phyloP scores from a whole-genome alignment of 768 basidiomycete species.

The Thelephora ganbajun region DNA sequence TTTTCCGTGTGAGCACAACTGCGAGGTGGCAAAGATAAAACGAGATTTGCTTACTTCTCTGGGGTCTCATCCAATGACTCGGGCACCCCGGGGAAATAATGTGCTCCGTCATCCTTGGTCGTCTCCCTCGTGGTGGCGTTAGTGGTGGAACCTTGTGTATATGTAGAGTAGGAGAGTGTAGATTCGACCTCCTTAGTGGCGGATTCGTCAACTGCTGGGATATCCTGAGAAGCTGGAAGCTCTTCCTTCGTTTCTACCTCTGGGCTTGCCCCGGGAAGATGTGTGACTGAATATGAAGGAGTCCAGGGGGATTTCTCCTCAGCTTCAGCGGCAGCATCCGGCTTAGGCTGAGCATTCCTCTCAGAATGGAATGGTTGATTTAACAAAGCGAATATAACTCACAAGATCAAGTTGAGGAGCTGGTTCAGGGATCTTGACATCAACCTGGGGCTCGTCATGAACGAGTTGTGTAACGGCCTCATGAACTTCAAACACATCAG shows the following conservation, averaged over 20 bases:
- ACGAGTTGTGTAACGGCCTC: slow-evolving; percentile 5
- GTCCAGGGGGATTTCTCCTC: slow-evolving; percentile 21
- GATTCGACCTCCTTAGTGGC: slow-evolving; percentile 1
- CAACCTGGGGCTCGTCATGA: background rate
- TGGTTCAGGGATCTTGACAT: background rate
- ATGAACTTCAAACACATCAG: slow-evolving; percentile 4
- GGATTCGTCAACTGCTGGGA: background rate
- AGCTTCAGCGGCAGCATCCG: slow-evolving; percentile 3
- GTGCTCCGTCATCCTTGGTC: slow-evolving; percentile 2
- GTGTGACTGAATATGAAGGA: slow-evolving; percentile 25
- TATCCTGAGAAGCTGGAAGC: background rate
- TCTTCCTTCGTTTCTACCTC: slow-evolving; percentile 2
- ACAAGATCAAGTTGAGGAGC: background rate
- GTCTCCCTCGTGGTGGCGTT: slow-evolving; percentile 1
- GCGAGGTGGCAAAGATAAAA: slow-evolving; percentile 11
- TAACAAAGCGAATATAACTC: background rate
- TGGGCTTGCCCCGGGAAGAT: slow-evolving; percentile 14
- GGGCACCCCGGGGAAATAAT: slow-evolving; percentile 5
- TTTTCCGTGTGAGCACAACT: slow-evolving; percentile 4
- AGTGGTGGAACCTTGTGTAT: slow-evolving; percentile 23
- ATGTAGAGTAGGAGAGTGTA: slow-evolving; percentile 35
- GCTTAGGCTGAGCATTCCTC: background rate
- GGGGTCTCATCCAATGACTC: slow-evolving; percentile 3
- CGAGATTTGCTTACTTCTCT: slow-evolving; percentile 13
- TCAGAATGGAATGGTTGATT: background rate